Base-by-base conservation (phyloP, 495 filamentous ascomycete genomes). In the Cladorrhinum samala region DNA sequence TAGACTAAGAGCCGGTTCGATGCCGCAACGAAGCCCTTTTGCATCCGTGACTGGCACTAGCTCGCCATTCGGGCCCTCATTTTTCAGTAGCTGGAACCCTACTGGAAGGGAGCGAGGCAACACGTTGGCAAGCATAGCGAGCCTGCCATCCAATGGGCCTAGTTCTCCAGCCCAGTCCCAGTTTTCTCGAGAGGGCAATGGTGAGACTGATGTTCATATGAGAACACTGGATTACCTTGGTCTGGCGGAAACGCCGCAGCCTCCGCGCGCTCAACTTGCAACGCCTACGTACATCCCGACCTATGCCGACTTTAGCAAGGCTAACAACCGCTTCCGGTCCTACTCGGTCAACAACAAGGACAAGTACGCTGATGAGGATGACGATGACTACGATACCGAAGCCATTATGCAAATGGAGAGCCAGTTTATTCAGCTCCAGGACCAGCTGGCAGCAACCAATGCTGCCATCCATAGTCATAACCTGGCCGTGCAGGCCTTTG, bases 291-390 rank as follows among this genome's bases (percentile, higher is more conserved):
- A 90, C 58, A 72, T 95, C n/a, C 87, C 87, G 43, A 88, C 88
- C 54, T 72, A 93, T 61, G 83, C 82, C 44, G 77, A 80, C 48
- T 81, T 88, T 60, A 84, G 83, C 56, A 88, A 86, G 67, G 89
- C 83, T 54, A 79, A 86, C 49, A 97, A 87, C 68, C 81, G 93
- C 42, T 90, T 96, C 70, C 83, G 93, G 16, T 98, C 93, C 24
- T 97, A 96, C 67, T 98, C 93, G 18, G 93, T 98, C 44, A 97
- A 98, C 68, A 93, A 94, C 38, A 96, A 94, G 68, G 93, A 96
- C 66, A 96, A 94, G 70, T 97, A 97, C 62, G 93, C 87, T 0
- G 91, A 95, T 52, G 90, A 96, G 55, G 92, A 96, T 20, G 86
- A 94, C 16, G 89, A 91, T 38, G 84, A 89, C 52, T 87, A 84